Conservation (phyloP, 2,329 filamentous ascomycete species). For the Nectriaceae sp. region DNA sequence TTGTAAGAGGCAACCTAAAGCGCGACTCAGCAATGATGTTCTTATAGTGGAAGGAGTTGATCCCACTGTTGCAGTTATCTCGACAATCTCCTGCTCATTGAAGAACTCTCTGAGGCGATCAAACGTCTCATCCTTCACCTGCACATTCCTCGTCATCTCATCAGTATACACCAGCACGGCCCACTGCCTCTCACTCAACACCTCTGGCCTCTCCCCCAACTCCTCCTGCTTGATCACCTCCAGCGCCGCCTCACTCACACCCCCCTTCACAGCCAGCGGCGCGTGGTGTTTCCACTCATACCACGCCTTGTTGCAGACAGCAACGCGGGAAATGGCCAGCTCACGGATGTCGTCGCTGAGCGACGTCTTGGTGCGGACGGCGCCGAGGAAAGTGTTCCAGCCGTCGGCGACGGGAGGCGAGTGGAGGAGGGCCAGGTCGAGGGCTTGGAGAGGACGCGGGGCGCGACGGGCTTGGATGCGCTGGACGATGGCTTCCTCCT, state of each 20-base stretch:
- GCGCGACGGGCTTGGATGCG: conserved; percentile 66
- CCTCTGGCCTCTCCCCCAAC: conserved; percentile 32
- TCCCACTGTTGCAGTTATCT: conserved; percentile 73
- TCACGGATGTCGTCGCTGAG: conserved; percentile 65
- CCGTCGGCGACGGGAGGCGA: conserved; percentile 74
- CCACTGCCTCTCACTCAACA: conserved; percentile 62
- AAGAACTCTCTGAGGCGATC: conserved; percentile 61
- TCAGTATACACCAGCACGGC: conserved; percentile 75
- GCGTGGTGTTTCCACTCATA: conserved; percentile 85
- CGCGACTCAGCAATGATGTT: conserved; percentile 16
- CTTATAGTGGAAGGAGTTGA: not conserved
- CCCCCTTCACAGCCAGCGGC: conserved; percentile 62
- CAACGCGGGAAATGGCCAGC: conserved; percentile 78
- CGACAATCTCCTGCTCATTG: conserved; percentile 72
- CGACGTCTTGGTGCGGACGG: conserved; percentile 56
- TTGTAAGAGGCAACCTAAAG: conserved; percentile 71
- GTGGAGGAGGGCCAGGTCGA: conserved; percentile 78
- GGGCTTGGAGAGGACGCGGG: conserved; percentile 69
- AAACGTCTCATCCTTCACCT: conserved; percentile 71
- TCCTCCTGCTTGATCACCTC: conserved; percentile 42
- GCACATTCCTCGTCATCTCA: conserved; percentile 77
- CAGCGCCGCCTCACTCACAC: conserved; percentile 55
- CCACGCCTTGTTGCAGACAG: conserved; percentile 77
- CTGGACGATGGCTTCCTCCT: conserved; percentile 59
- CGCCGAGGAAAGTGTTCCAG: conserved; percentile 71